A percentile compares a stretch with the other conserved stretches of the same genome.
Evolutionary conservation across 495 filamentous ascomycete species (phyloP).

Genomic region (Penicillium canescens): DNA sequence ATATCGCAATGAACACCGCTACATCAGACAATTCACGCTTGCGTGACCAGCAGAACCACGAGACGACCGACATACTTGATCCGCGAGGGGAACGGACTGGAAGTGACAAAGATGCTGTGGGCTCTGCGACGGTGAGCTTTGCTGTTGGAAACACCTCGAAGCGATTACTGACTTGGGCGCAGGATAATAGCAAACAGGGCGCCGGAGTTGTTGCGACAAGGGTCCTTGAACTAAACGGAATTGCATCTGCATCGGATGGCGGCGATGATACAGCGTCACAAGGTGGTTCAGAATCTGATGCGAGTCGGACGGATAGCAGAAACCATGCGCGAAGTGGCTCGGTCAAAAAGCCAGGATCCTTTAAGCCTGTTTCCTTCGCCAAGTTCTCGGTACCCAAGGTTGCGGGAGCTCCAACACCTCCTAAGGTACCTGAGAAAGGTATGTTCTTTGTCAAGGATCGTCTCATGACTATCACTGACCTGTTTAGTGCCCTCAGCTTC

Average conservation of each 20-base stretch:
- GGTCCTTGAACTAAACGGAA: conserved; percentile 47
- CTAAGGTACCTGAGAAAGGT: conserved; percentile 61
- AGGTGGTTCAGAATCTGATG: conserved; percentile 51
- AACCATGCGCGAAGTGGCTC: conserved; percentile 68
- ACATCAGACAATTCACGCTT: conserved; percentile 27
- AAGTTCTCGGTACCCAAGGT: conserved; percentile 60
- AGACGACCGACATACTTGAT: conserved; percentile 20
- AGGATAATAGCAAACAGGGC: conserved; percentile 39
- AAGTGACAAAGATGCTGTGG: conserved; percentile 30
- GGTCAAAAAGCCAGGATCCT: conserved; percentile 80
- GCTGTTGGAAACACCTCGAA: not conserved
- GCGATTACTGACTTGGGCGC: conserved; percentile 21
- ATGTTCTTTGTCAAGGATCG: conserved; percentile 7
- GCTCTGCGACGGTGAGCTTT: conserved; percentile 33
- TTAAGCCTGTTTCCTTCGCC: conserved; percentile 94
- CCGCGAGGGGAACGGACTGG: conserved; percentile 23
- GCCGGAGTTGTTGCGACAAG: conserved; percentile 38
- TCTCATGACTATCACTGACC: not conserved
- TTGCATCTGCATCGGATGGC: conserved; percentile 41
- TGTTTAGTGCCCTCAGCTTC: conserved; percentile 40
- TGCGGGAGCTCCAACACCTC: conserved; percentile 52
- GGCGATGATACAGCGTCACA: conserved; percentile 48
- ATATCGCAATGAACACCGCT: conserved; percentile 34
- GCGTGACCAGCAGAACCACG: conserved; percentile 27
- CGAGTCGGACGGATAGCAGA: conserved; percentile 54